Evolutionary conservation across 192 early-diverging fungal species (phyloP), one percentile per base, ranked within the genome.

Genomic region (Kappamyces sp.): DNA sequence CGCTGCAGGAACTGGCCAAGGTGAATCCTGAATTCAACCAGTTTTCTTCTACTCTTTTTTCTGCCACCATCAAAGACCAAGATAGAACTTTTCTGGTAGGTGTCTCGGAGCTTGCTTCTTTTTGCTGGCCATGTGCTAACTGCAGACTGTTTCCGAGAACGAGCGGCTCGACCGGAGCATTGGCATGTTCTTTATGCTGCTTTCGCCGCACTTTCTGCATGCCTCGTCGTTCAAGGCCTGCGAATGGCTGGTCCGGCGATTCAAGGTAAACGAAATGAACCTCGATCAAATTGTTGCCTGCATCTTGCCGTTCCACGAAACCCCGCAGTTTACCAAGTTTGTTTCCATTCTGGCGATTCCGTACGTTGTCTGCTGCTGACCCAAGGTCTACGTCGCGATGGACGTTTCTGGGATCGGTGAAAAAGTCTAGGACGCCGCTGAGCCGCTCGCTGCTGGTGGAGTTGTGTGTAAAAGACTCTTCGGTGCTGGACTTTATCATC

Each of bases 241-340:
- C 12, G 95, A 98, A 67, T 98, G 93, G 90, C 78, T 98, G 38
- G 72, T 97, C 10, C 82, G 92, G 37, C 80, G 91, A 50, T 89
- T 88, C 64, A 60, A 67, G 44, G 89, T 98, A 62, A 73, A 98
- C 58, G 88, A 91, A 63, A 84, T 87, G 71, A 98, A 96, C 64
- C 73, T 90, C 31, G 86, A 90, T 40, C 77, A 77, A 3, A 61
- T 95, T 2, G 44, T 98, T 32, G 81, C 73, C 13, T 84, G 84
- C 38, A 76, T 96, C 35, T 64, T 98, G 51, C 96, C 96, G 33
- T 98, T 91, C 72, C 93, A 98, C 60, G 93, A 97, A 65, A 92
- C 93, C 7, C 80, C 84, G 57, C 79, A 84, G 41, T 98, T 97
- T 74, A 74, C 87, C 51, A 80, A 84, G 49, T 81, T 98, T 80